Evolutionary conservation across 179 eudicot species (phyloP).

Genomic region (Dionaea muscipula): DNA sequence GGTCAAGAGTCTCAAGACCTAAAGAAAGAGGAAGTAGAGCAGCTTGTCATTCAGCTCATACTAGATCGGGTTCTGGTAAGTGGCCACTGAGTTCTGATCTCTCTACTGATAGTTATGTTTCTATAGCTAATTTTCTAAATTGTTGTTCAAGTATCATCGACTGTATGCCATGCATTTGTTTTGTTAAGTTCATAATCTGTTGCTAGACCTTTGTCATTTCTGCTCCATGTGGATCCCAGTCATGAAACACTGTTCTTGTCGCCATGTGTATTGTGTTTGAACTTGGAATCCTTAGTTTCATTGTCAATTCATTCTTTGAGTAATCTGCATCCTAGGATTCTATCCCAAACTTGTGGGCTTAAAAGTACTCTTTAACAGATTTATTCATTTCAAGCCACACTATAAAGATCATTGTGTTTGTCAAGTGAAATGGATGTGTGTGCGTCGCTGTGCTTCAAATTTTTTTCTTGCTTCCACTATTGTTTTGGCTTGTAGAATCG

Average conservation of each 20-base stretch:
- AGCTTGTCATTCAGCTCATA: conserved; percentile 73
- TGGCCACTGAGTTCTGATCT: neutral
- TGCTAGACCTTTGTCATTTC: neutral
- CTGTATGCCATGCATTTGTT: too few species aligned
- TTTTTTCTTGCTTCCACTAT: neutral
- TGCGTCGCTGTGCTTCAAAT: neutral
- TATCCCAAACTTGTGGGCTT: neutral
- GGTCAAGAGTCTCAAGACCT: conserved; percentile 51
- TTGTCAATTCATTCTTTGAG: neutral
- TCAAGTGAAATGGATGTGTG: too few species aligned
- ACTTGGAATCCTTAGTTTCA: neutral
- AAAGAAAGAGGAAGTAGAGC: conserved; percentile 72
- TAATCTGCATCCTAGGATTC: neutral
- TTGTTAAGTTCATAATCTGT: too few species aligned
- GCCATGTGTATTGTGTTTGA: neutral
- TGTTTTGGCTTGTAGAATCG: neutral
- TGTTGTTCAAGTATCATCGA: too few species aligned
- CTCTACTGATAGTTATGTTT: neutral
- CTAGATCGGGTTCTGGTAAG: conserved; percentile 71
- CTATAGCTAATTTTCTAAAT: neutral
- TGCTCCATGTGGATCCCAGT: neutral
- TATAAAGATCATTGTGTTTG: too few species aligned
- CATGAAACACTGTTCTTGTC: neutral
- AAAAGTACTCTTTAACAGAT: neutral
- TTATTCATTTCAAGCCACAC: neutral